These are phyloP conservation scores for Leccinum olivaceopallidum DNA, from an alignment of 768 basidiomycete genomes.

Conservation along the genomic window DNA sequence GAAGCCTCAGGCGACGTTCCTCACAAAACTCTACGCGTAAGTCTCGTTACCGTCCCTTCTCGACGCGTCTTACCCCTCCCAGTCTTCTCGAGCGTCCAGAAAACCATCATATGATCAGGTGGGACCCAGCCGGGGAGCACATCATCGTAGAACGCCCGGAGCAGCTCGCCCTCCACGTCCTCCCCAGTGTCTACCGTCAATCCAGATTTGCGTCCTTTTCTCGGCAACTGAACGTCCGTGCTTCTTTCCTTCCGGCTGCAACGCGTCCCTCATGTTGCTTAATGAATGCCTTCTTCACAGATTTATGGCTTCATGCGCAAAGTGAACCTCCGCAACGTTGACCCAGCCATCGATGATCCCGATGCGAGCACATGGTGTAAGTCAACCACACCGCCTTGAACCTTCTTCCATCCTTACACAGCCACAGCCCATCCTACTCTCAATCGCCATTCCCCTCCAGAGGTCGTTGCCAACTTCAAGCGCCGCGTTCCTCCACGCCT, in stretches of 20 bases:
- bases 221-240: constrained; percentile 90
- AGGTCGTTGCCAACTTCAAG: constrained; percentile 92
- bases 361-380: constrained; percentile 97
- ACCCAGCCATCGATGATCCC: constrained; percentile 92
- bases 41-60: constrained; percentile 36
- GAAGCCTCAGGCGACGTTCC: constrained; percentile 92
- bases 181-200: constrained; percentile 93
- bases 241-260: constrained; percentile 23
- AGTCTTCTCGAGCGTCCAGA: constrained; percentile 89
- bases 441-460: constrained; percentile 86
- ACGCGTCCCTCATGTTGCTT: constrained; percentile 24
- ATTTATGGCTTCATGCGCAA: constrained; percentile 99
- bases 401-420: constrained; percentile 23
- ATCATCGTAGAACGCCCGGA: constrained; percentile 95
- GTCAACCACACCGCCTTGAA: constrained; percentile 36
- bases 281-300: constrained; percentile 43
- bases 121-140: constrained; percentile 91
- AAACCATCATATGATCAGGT: constrained; percentile 96
- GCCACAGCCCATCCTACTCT: constrained; percentile 83
- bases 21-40: constrained; percentile 95
- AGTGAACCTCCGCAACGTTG: constrained; percentile 93
- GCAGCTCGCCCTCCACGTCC: constrained; percentile 90
- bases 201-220: constrained; percentile 97
- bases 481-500: constrained; percentile 92
- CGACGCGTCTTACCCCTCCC: constrained; percentile 21